Evolutionary conservation across 2,329 filamentous ascomycete species (phyloP), one percentile per base, ranked within the genome.

Genomic region (Chrysoporthe austroafricana): DNA sequence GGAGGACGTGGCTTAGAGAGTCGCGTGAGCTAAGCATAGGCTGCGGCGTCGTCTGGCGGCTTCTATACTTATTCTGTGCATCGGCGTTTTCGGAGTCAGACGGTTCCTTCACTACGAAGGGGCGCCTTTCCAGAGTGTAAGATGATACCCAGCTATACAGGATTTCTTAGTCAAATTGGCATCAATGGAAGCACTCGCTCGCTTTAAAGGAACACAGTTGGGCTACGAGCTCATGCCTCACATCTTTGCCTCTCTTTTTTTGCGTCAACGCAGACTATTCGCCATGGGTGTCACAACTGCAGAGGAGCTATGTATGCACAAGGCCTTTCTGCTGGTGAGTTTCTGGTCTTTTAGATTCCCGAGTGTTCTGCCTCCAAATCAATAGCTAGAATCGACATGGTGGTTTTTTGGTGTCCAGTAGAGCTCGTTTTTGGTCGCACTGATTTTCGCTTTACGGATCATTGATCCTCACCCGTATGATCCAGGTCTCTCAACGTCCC

Each of bases 1-100:
- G 86, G 92, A 95, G 78, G 92, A 94, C 77, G 91, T 94, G 34
- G 62, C 54, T 18, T 65, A 60, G 44, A 26, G n/a, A 46, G 62
- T 34, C 42, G 3, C 43, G 4, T 50, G 48, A 54, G 14, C 32
- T 9, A 39, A 32, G 9, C 39, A 52, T 42, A n/a, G 26, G 5
- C 46, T 57, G 26, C 21, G 64, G 58, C 42, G 26, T 57, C 48
- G 9, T 32, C 7, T 16, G 26, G n/a, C 42, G 48, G 48, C 57
- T 54, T 57, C 13, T 5, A n/a, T 32, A 6, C n/a, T 16, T 57
- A 26, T 57, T 32, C 2, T 36, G 21, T 39, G 42, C 39, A 62
- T 48, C 7, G 58, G 64, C 50, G 58, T 66, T 62, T 6, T 6
- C 18, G 32, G 44, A n/a, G n/a, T 44, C 14, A 11, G n/a, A 26